These are phyloP conservation scores for Venturia aucupariae DNA, from an alignment of 2,329 filamentous ascomycete genomes.

Conservation along the genomic window DNA sequence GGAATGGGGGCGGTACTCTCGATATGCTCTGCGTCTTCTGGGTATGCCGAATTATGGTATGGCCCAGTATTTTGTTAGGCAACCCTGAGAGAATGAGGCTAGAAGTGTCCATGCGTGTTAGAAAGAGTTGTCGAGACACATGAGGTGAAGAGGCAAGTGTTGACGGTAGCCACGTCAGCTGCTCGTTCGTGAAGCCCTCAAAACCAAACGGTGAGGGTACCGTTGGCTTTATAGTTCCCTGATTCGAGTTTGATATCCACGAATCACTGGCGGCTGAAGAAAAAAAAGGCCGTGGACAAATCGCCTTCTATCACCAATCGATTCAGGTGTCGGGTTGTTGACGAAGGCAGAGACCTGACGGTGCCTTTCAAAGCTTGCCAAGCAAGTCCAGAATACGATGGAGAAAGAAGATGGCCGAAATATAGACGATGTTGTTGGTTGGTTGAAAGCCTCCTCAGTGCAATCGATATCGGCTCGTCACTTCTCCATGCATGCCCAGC, in stretches of 20 bases:
- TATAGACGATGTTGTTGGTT: background rate
- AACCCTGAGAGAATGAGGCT: background rate
- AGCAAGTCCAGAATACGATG: too few relatives aligned
- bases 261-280: too few relatives aligned
- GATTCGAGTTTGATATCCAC: too few relatives aligned
- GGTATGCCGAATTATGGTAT: background rate
- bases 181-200: background rate
- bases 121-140: background rate
- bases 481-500: background rate
- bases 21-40: background rate
- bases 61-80: background rate
- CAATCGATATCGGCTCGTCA: background rate
- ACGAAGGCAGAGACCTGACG: too few relatives aligned
- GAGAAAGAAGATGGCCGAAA: background rate
- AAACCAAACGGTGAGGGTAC: background rate
- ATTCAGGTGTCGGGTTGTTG: too few relatives aligned
- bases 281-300: too few relatives aligned
- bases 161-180: constrained; percentile 4
- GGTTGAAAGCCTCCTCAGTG: background rate
- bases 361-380: too few relatives aligned
- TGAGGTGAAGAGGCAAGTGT: background rate
- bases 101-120: constrained; percentile 3
- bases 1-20: background rate
- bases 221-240: too few relatives aligned
- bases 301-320: too few relatives aligned